phyloP scores from a whole-genome alignment of 805 yeast species.

The Vanderwaltozyma verrucispora region DNA sequence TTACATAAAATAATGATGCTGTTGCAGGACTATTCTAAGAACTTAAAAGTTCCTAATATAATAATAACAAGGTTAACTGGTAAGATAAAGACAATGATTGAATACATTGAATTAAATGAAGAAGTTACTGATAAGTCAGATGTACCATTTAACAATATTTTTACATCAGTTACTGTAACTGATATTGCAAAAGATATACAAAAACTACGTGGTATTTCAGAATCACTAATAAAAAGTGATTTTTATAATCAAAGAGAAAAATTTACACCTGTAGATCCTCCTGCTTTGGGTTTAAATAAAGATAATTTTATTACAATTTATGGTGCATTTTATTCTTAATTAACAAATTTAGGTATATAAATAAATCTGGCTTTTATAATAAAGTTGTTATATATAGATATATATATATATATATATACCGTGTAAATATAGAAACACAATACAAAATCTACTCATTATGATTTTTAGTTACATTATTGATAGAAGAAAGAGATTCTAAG shows the following conservation, averaged over 20 bases:
- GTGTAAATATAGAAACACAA: neutral
- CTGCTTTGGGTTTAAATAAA: slow-evolving; percentile 17
- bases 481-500: no score
- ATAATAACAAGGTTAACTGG: slow-evolving; percentile 9
- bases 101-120: slow-evolving; percentile 10
- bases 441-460: no score
- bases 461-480: no score
- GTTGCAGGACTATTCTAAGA: slow-evolving; percentile 23
- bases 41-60: slow-evolving; percentile 17
- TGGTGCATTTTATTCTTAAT: slow-evolving; percentile 8
- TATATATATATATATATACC: no score
- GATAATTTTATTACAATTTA: slow-evolving; percentile 12
- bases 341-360: neutral
- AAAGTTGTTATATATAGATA: neutral
- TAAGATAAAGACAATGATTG: slow-evolving; percentile 12
- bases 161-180: slow-evolving; percentile 10
- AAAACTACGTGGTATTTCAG: slow-evolving; percentile 21
- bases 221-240: slow-evolving; percentile 23
- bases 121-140: neutral
- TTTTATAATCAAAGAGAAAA: slow-evolving; percentile 19
- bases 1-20: slow-evolving; percentile 21
- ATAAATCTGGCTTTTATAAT: neutral
- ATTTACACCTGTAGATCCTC: slow-evolving; percentile 8
- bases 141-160: slow-evolving; percentile 8
- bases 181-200: slow-evolving; percentile 9